phyloP scores from a whole-genome alignment of 345 rosid species.

The Salix brachista region DNA sequence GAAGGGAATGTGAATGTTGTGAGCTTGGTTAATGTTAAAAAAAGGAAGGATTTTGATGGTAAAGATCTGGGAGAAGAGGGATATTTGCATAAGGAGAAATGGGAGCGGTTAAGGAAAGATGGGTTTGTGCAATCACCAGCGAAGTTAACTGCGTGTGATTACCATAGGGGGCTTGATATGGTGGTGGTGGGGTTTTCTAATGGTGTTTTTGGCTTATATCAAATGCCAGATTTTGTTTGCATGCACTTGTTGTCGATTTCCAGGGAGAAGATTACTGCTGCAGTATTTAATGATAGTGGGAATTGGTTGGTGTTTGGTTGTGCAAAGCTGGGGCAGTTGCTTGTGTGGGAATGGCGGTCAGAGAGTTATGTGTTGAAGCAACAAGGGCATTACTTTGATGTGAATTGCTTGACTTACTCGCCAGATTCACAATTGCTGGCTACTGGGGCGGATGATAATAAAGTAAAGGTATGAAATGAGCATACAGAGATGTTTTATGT shows the following conservation, averaged over 20 bases:
- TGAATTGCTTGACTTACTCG: slow-evolving; percentile 80
- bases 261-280: slow-evolving; percentile 82
- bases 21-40: slow-evolving; percentile 26
- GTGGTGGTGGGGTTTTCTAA: slow-evolving; percentile 84
- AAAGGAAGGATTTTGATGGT: slow-evolving; percentile 61
- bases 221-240: slow-evolving; percentile 95
- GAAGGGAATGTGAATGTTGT: slow-evolving; percentile 21
- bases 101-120: slow-evolving; percentile 78
- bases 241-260: slow-evolving; percentile 77
- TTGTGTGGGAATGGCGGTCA: slow-evolving; percentile 96
- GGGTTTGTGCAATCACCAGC: slow-evolving; percentile 68
- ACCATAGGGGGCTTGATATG: slow-evolving; percentile 78
- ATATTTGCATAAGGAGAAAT: slow-evolving; percentile 62
- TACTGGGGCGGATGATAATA: slow-evolving; percentile 96
- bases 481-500: background rate
- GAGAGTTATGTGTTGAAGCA: slow-evolving; percentile 95
- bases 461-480: slow-evolving; percentile 68
- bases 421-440: slow-evolving; percentile 93
- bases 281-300: slow-evolving; percentile 77
- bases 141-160: slow-evolving; percentile 69
- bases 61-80: slow-evolving; percentile 35
- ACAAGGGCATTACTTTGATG: slow-evolving; percentile 97
- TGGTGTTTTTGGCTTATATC: slow-evolving; percentile 88
- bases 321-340: slow-evolving; percentile 87
- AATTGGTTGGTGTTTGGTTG: slow-evolving; percentile 96